Percentiles rank a stretch among this genome's conserved stretches.
phyloP scores from a whole-genome alignment of 2,329 filamentous ascomycete genomes.

The Elsinoe perseae region DNA sequence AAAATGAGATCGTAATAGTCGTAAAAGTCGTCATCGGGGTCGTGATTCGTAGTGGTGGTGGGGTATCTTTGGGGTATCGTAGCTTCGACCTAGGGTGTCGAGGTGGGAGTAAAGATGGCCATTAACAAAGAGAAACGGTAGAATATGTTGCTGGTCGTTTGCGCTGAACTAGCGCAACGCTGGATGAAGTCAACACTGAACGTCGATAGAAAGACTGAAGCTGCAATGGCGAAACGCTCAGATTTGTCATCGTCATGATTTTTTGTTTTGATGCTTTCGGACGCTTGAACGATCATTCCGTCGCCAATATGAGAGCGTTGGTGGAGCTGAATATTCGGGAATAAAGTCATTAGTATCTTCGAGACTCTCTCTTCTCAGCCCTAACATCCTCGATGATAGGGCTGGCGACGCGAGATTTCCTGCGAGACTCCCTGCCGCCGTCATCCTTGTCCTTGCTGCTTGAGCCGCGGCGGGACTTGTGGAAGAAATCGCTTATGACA shows the following conservation, averaged over 20 bases:
- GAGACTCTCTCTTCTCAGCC: not conserved
- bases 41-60: slow-evolving; percentile 1
- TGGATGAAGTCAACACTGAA: too few species aligned
- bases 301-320: too few species aligned
- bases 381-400: slow-evolving; percentile 6
- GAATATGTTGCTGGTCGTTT: slow-evolving; percentile 8
- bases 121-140: not conserved
- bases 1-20: slow-evolving; percentile 6
- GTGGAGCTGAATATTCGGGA: too few species aligned
- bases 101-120: not conserved
- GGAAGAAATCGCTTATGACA: slow-evolving; percentile 5
- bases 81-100: too few species aligned
- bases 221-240: not conserved
- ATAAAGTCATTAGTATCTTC: slow-evolving; percentile 4
- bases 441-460: not conserved
- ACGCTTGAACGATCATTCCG: too few species aligned
- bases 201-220: not conserved
- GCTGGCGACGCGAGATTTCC: slow-evolving; percentile 8
- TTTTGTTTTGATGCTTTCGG: not conserved
- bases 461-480: slow-evolving; percentile 1
- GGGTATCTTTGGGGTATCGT: not conserved
- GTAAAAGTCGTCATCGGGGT: not conserved
- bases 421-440: not conserved
- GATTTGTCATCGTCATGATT: not conserved
- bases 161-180: not conserved